Evolutionary conservation across 306 rosid species (phyloP), one percentile per base, ranked within the genome.

Genomic region (Carpinus viminea): DNA sequence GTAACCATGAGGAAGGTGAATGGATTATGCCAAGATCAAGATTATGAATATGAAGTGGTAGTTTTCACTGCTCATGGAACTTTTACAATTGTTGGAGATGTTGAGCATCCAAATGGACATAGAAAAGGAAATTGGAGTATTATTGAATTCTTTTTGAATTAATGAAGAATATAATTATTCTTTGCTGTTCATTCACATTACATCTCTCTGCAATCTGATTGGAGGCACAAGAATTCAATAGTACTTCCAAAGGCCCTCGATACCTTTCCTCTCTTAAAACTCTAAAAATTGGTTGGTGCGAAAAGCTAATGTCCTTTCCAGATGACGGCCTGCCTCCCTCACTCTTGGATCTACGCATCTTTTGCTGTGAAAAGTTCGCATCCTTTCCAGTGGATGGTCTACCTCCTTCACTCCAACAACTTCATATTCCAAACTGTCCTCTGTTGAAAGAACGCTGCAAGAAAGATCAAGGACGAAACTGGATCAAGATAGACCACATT

Each of bases 231-330:
- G 26, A 24, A 24, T 24, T 24, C 26, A 24, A 24, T 24, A 24
- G 1, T 24, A 24, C 78, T 16, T 52, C 70, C 59, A 20, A 62
- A 31, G 80, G 71, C 38, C 64, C 79, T 64, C 70, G 54, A 12
- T 74, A 18, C 74, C 83, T 83, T 12, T 62, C 72, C 71, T 79
- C 75, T 65, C 86, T 83, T 54, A 10, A 70, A 62, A 3, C 20
- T 8, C 70, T 83, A 41, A 0, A 1, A 0, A 71, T 83, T 5
- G 0, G 0, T 0, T 0, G 20, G 7, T 77, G 69, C 18, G n/a
- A 52, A 18, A 52, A 52, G 56, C 15, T 52, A 2, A 4, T 15
- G n/a, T 52, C 56, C 1, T 52, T 52, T 52, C 56, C 56, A 16
- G 18, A 52, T 5, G 18, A 4, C 15, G 56, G 56, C 3, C 56